A percentile compares a stretch with the other conserved stretches of the same genome.
These are phyloP conservation scores for Fraxinus anomala DNA, from an alignment of 257 asterid species.

Conservation along the genomic window DNA sequence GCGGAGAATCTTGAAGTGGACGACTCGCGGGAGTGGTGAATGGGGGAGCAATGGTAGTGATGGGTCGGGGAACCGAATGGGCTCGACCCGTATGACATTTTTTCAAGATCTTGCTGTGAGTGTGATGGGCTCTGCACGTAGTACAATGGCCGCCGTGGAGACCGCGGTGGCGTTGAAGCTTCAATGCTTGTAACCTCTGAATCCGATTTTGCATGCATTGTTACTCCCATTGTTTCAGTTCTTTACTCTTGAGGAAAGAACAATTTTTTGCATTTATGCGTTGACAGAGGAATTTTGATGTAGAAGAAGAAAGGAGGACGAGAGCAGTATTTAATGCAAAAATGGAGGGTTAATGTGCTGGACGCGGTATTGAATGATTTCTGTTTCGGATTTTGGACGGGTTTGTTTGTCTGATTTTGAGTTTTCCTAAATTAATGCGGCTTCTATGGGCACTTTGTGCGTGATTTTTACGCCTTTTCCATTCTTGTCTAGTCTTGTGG, in stretches of 20 bases:
- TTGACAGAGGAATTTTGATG: background rate
- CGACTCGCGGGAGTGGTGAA: conserved; percentile 91
- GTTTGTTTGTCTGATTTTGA: conserved; percentile 40
- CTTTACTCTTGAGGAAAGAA: background rate
- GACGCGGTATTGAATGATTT: conserved; percentile 11
- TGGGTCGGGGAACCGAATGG: conserved; percentile 87
- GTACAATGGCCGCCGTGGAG: conserved; percentile 80
- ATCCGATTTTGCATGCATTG: conserved; percentile 84
- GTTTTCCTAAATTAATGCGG: conserved; percentile 40
- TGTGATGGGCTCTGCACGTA: conserved; percentile 94
- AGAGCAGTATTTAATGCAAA: conserved; percentile 15
- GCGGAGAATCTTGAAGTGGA: conserved; percentile 84
- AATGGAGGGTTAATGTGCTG: background rate
- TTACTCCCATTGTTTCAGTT: conserved; percentile 40
- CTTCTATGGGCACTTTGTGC: conserved; percentile 4
- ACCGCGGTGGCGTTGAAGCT: conserved; percentile 81
- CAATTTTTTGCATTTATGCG: background rate
- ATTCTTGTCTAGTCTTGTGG: background rate
- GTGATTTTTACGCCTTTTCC: conserved; percentile 20
- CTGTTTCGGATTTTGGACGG: conserved; percentile 32
- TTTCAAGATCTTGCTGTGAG: conserved; percentile 65
- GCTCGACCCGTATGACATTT: conserved; percentile 81
- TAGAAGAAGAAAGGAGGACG: background rate
- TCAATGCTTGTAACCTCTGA: conserved; percentile 81
- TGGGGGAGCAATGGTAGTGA: conserved; percentile 85